Evolutionary conservation across 768 basidiomycete species (phyloP).

Genomic region (Mycena sanguinolenta): DNA sequence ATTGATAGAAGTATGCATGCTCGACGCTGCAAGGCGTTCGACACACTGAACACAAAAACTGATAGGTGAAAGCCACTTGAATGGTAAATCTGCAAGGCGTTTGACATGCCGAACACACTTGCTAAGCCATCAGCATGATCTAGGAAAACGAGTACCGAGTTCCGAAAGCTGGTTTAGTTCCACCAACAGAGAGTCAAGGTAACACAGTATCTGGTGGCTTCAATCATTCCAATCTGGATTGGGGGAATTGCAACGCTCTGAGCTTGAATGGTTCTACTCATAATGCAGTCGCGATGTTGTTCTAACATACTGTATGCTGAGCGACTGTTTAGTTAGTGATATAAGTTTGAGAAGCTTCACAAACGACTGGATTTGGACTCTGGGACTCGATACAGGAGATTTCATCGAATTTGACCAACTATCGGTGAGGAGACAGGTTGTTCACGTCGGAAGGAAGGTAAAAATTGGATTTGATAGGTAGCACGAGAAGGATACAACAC

Average conservation of each 20-base stretch:
- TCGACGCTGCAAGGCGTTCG: too few species aligned
- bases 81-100: neutral
- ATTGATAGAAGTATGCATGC: neutral
- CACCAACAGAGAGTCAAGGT: neutral
- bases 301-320: too few species aligned
- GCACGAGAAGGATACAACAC: neutral
- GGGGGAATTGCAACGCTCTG: neutral
- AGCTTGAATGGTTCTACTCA: neutral
- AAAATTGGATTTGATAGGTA: neutral
- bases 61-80: neutral
- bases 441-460: neutral
- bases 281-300: neutral
- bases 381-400: neutral
- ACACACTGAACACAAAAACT: too few species aligned
- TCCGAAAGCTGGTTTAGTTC: neutral
- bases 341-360: neutral
- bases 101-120: neutral
- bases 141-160: too few species aligned
- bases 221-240: neutral
- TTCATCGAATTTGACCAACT: too few species aligned
- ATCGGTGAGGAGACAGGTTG: neutral
- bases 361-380: neutral
- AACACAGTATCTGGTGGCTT: conserved; percentile 8
- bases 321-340: neutral
- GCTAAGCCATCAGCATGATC: neutral